Percentiles rank a stretch among this genome's conserved stretches.
Conservation (phyloP, 768 basidiomycete species). For the Suillus plorans region DNA sequence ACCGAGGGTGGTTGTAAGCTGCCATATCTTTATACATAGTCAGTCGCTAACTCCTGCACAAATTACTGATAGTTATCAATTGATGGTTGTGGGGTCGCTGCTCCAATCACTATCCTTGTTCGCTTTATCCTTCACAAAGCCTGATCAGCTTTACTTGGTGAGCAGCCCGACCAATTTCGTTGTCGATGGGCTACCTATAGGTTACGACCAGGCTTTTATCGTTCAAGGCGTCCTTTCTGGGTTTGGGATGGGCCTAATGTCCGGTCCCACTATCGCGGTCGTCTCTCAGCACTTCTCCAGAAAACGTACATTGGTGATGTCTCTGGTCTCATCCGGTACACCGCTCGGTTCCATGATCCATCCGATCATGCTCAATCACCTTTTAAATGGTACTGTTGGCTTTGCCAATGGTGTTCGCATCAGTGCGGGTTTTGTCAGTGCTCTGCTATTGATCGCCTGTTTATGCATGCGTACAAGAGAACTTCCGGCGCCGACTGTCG, state of each 20-base stretch:
- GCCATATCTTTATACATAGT: too few species aligned
- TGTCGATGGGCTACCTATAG: not conserved
- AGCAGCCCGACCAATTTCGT: conserved; percentile 4
- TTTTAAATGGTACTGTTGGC: conserved; percentile 41
- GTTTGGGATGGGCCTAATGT: conserved; percentile 43
- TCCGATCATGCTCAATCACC: conserved; percentile 60
- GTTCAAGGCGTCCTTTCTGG: conserved; percentile 44
- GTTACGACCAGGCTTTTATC: conserved; percentile 36
- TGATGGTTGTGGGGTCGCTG: conserved; percentile 15
- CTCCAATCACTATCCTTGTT: conserved; percentile 26
- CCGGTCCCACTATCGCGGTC: conserved; percentile 41
- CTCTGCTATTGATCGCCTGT: conserved; percentile 33
- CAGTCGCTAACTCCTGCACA: too few species aligned
- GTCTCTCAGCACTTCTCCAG: conserved; percentile 45
- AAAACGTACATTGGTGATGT: conserved; percentile 42
- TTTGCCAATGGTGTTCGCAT: conserved; percentile 41
- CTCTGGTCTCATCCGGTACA: conserved; percentile 45
- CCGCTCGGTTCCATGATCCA: conserved; percentile 56
- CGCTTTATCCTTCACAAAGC: conserved; percentile 40
- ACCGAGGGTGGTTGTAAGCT: conserved; percentile 28
- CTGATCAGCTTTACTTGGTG: conserved; percentile 38
- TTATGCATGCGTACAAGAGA: conserved; percentile 30
- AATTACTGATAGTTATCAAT: conserved; percentile 4
- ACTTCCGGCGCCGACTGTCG: too few species aligned
- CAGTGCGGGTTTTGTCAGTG: conserved; percentile 39